These are phyloP conservation scores for Penicillium steckii DNA, from an alignment of 495 filamentous ascomycete genomes.

Conservation along the genomic window DNA sequence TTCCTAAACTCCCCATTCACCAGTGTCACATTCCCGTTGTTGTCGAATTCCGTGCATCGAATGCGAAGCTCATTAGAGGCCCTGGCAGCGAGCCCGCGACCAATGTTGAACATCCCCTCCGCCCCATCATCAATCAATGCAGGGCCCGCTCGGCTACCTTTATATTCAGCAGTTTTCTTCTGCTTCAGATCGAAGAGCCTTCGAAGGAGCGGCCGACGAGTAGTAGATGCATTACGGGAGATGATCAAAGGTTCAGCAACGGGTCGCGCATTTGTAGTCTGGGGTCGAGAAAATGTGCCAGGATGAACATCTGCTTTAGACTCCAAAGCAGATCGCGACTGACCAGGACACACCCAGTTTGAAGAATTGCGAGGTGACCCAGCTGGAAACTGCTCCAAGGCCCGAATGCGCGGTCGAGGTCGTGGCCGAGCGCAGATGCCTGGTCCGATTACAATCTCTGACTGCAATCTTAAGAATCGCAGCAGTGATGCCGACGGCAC, in stretches of 20 bases:
- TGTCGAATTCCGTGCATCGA: constrained; percentile 92
- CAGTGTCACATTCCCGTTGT: constrained; percentile 89
- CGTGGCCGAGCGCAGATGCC: constrained; percentile 24
- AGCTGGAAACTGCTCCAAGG: constrained; percentile 12
- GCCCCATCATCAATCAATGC: constrained; percentile 37
- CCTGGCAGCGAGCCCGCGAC: constrained; percentile 64
- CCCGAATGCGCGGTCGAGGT: constrained; percentile 3
- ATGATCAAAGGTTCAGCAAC: constrained; percentile 6
- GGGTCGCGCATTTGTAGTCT: background rate
- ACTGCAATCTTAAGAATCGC: constrained; percentile 61
- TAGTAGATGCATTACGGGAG: constrained; percentile 41
- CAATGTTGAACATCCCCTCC: constrained; percentile 46
- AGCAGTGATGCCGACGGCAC: constrained; percentile 60
- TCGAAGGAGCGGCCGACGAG: constrained; percentile 51
- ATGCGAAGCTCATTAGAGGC: constrained; percentile 76
- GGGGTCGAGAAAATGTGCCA: constrained; percentile 13
- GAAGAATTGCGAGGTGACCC: constrained; percentile 18
- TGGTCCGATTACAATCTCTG: constrained; percentile 51
- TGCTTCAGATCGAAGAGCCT: constrained; percentile 52
- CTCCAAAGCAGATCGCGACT: constrained; percentile 10
- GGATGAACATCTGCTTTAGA: constrained; percentile 8
- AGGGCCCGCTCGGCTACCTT: constrained; percentile 17
- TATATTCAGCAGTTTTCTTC: constrained; percentile 27
- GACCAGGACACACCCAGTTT: constrained; percentile 22
- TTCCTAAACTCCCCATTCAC: constrained; percentile 97